Base-by-base conservation (phyloP, 176 grass and related monocot species). In the Oryza brachyantha region DNA sequence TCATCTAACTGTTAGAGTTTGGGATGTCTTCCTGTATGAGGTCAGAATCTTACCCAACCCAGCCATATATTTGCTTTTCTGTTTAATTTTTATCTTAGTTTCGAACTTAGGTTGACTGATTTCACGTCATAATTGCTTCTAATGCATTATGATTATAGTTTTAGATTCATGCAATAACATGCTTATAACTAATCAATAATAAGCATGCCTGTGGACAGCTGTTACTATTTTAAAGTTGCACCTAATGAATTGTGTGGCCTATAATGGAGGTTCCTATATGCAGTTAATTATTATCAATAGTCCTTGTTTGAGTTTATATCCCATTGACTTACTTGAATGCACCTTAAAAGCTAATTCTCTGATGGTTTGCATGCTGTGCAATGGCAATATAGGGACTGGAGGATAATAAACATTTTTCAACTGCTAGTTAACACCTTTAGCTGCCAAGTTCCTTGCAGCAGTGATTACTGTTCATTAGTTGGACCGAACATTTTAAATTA, bases 21-120 rank as follows among this genome's bases (percentile, higher is more conserved):
- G 92, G 92, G 96, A 98, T 90, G 90, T 95, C 52, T 98, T 98
- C 58, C 96, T 98, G 57, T 93, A 89, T 60, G 96, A 99, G 92
- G 96, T 94, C 79, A 78, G 85, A 80, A 83, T 73, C 73, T 59
- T 58, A 52, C 7, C 61, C n/a, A 38, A 52, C 7, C 61, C n/a
- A 38, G 45, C 28, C 64, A 31, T 76, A 45, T 68, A 16, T 79
- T 46, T 83, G 22, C n/a, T 77, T 77, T 61, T 10, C 0, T 78
- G 65, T 77, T 37, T 81, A 43, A 0, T 65, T 1, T 79, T 57
- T 57, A 60, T 32, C 3, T 58, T 17, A 39, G 25, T 0, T 73
- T 31, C 29, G 28, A 43, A 13, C 4, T 35, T 1, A 43, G 52
- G 17, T 79, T 79, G 50, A 36, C 27, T 39, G 54, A 63, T 60